Conservation (phyloP, 164 flowering plant genomes). For the Cinnamomum chago region DNA sequence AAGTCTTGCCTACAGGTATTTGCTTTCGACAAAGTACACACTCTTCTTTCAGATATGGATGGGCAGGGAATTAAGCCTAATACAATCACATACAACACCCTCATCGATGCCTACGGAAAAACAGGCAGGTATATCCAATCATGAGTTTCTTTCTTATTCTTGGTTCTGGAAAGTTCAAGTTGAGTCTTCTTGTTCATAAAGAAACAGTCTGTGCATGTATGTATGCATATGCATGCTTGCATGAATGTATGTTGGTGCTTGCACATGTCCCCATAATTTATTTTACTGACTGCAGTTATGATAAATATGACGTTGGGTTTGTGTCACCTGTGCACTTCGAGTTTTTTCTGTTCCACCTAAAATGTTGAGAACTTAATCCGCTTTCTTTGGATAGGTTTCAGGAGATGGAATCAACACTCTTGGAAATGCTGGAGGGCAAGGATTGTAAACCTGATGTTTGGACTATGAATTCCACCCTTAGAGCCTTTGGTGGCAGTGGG, state of each 20-base stretch:
- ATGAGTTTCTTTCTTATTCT: not conserved
- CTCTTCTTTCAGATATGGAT: conserved; percentile 70
- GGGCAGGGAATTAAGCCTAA: conserved; percentile 60
- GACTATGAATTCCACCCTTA: conserved; percentile 93
- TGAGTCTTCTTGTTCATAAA: not conserved
- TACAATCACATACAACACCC: conserved; percentile 79
- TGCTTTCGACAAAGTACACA: conserved; percentile 55
- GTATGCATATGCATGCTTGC: not conserved
- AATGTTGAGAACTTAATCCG: conserved; percentile 10
- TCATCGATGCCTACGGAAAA: conserved; percentile 90
- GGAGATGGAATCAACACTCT: conserved; percentile 79
- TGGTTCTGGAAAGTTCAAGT: not conserved
- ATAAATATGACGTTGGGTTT: not conserved
- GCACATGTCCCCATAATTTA: not conserved
- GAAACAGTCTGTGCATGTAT: not conserved
- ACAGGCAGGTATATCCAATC: conserved; percentile 53
- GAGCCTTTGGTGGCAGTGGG: conserved; percentile 92
- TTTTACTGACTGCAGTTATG: not conserved
- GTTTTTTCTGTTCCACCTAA: not conserved
- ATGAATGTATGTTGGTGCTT: not conserved
- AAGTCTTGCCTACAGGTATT: conserved; percentile 78
- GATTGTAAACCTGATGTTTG: conserved; percentile 83
- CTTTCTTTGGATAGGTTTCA: conserved; percentile 44
- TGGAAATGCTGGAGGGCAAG: conserved; percentile 57
- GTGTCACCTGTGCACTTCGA: not conserved